Base-by-base conservation (phyloP, 495 filamentous ascomycete species). In the Baudoinia panamericana region DNA sequence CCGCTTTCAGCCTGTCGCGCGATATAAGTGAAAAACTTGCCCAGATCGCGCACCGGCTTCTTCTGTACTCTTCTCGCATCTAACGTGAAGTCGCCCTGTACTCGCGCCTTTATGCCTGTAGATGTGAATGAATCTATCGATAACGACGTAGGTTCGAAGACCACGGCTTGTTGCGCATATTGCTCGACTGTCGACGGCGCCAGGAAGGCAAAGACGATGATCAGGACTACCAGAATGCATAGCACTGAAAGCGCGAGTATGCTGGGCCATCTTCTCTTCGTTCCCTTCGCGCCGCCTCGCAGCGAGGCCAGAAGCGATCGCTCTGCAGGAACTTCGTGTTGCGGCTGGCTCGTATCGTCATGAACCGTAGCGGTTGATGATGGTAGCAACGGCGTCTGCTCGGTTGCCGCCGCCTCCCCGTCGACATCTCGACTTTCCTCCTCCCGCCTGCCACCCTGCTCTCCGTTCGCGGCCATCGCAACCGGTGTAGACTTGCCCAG, bases 41-140 rank as follows among this genome's bases (percentile, higher is more conserved):
- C 90, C 27, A 95, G 52, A 43, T 77, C 71, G 42, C 85, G 69
- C 18, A 90, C 71, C 39, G 74, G 58, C 21, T 70, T 67, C 43
- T 76, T 82, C 49, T 68, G 59, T 8, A 94, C 83, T 26, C 78
- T 74, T 29, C 64, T 65, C 0, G 78, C 82, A 54, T 95, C 84
- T 32, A 97, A 70, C 11, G 64, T 62, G 42, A 96, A 82, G 13
- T 80, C 76, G 1, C 82, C 87, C 50, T 82, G 75, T 20, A 97
- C 66, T 43, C 84, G 76, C 36, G 80, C 79, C 31, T 66, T 72
- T 9, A 93, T 72, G 0, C 90, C 92, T 36, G 72, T 66, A 5
- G 69, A 45, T 0, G 87, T 95, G 36, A 92, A 78, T 5, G 76
- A 82, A 31, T 87, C 79, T 37, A 97, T 73, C 1, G 84, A 84